Evolutionary conservation across 2,329 filamentous ascomycete species (phyloP), one percentile per base, ranked within the genome.

Genomic region (Fusarium nematophilum): DNA sequence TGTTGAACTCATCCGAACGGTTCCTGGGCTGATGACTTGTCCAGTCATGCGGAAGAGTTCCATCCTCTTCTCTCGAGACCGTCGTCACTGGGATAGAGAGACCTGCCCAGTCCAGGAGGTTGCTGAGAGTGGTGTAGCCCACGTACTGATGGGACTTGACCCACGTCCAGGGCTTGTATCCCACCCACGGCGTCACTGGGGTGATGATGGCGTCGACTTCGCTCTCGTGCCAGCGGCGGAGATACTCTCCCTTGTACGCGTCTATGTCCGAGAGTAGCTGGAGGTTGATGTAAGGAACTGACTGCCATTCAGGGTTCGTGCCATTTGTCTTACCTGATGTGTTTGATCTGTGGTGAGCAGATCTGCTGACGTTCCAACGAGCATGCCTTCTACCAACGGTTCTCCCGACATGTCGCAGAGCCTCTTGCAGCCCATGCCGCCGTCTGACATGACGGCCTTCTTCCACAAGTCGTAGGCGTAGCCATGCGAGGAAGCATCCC

Each of bases 161-260:
- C 53, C 53, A 57, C 26, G 53, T 57, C 47, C 53, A 57, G 5
- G 53, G 53, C 40, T 51, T 57, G 4, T 51, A 57, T 10, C 47
- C 53, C 5, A 52, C 53, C 46, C 47, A 57, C 5, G 53, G 53
- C 9, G 53, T 57, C 3, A 52, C 47, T 2, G 53, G 53, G 11
- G 43, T 42, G 14, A 57, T 57, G 25, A 57, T 33, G 4, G 53
- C 53, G n/a, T 57, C 53, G 15, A 57, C 27, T 6, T 36, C 21
- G 9, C 26, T 34, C 4, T 29, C 36, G 5, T 37, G 13, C 53
- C 53, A 57, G 7, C 48, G 40, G 11, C 17, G 34, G 8, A 34
- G 15, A 14, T 47, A 57, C 21, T 30, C 37, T 14, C 17, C 25
- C 15, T 50, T 47, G 15, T 44, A 55, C 1, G 27, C 26, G 9